Conservation (phyloP, 805 yeast genomes). For the Kuraishia hungarica region DNA sequence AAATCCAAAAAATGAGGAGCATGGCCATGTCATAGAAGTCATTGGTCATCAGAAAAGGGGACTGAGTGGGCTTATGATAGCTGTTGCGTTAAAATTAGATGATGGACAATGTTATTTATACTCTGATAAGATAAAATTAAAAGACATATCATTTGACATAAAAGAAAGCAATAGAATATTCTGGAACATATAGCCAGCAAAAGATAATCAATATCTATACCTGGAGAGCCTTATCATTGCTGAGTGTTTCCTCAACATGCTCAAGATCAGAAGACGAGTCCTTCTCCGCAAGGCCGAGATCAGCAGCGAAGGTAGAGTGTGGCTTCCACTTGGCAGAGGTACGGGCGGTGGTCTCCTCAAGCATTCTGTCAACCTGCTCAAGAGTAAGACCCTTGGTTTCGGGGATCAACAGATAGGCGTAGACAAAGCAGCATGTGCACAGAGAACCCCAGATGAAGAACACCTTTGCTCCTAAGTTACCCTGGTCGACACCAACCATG, state of each 20-base stretch:
- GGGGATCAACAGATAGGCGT: slow-evolving; percentile 63
- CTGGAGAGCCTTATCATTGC: not conserved
- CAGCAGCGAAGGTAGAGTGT: slow-evolving; percentile 21
- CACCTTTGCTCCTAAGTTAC: slow-evolving; percentile 54
- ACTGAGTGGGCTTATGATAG: not conserved
- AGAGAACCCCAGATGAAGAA: slow-evolving; percentile 66
- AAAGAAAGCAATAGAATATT: not conserved
- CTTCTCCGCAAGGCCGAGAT: slow-evolving; percentile 16
- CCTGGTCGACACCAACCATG: slow-evolving; percentile 55
- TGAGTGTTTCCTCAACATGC: slow-evolving; percentile 1
- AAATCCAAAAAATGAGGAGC: not conserved
- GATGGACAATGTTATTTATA: not conserved
- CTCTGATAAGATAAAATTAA: not conserved
- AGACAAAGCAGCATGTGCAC: slow-evolving; percentile 39
- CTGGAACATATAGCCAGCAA: not conserved
- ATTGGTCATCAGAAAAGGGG: too few relatives aligned
- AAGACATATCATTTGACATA: not conserved
- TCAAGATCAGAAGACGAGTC: not conserved
- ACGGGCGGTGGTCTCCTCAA: slow-evolving; percentile 26
- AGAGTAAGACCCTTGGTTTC: slow-evolving; percentile 77
- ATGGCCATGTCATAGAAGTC: not conserved
- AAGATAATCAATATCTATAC: not conserved
- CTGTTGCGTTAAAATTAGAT: not conserved
- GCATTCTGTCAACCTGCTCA: slow-evolving; percentile 63
- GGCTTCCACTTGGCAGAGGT: slow-evolving; percentile 27